Base-by-base conservation (phyloP, 495 filamentous ascomycete genomes). In the Gamarada debralockiae region DNA sequence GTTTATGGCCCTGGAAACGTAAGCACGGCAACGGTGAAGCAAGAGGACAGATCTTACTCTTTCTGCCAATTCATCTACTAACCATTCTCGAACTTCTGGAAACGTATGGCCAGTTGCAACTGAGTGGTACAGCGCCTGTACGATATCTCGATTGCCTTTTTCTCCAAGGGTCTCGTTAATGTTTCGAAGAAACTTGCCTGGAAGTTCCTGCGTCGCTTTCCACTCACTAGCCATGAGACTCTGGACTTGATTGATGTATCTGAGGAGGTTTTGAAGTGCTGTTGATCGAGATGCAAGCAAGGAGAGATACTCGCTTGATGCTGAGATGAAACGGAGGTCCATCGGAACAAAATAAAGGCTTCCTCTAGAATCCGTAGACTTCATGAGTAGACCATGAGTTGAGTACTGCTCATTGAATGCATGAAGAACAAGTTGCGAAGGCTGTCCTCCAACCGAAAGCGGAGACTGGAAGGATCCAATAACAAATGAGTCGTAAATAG, bases 401-500 rank as follows among this genome's bases (percentile, higher is more conserved):
- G 86, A 86, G 46, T 80, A 76, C 39, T 85, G 72, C 0, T 84
- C 76, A 64, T 93, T 87, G 29, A 87, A 90, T 18, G 84, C 77
- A 64, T 95, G 87, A 10, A 65, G 70, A 38, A 74, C 67, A 34
- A 83, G 68, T 52, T 77, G 71, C 46, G 69, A 59, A 2, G 38
- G 47, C 15, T 23, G 12, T 53, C 52, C 12, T 31, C 43, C 43
- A 46, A 52, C 54, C 10, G 46, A 33, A 27, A 54, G 58, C 31
- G 59, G 50, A 47, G 58, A 54, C 41, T 47, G 8, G 46, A 90
- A 80, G 17, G 74, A 81, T 1, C 93, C 90, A 50, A 96, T 86
- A 49, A 88, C 76, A 59, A 97, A 92, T 14, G 86, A 92, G 62
- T 96, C 89, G 66, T 95, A 96, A 47, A 96, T 89, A 50, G 86